Conservation (phyloP, 164 flowering plant genomes). For the Hamamelis virginiana region DNA sequence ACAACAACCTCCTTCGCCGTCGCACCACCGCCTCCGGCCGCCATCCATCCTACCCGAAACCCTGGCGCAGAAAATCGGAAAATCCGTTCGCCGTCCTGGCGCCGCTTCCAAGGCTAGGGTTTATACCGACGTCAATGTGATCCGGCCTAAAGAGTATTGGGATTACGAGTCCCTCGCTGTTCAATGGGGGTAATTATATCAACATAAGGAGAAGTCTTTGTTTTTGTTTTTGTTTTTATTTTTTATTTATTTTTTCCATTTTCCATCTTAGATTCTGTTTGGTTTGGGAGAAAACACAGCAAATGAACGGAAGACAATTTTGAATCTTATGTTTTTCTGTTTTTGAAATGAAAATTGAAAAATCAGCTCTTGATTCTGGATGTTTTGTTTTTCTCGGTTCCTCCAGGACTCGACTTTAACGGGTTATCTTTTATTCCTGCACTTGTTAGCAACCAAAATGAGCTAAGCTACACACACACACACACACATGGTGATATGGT, state of each 20-base stretch:
- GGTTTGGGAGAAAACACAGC: not conserved
- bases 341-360: too few relatives aligned
- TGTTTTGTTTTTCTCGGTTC: too few relatives aligned
- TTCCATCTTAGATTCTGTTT: not conserved
- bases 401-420: too few relatives aligned
- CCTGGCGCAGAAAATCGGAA: slow-evolving; percentile 93
- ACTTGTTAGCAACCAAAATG: too few relatives aligned
- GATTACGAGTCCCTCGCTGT: slow-evolving; percentile 92
- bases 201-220: not conserved
- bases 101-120: slow-evolving; percentile 94
- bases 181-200: slow-evolving; percentile 76
- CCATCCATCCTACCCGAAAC: slow-evolving; percentile 31
- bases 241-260: not conserved
- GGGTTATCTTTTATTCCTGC: too few relatives aligned
- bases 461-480: too few relatives aligned
- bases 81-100: slow-evolving; percentile 81
- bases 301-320: not conserved
- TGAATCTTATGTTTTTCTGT: too few relatives aligned
- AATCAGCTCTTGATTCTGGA: too few relatives aligned
- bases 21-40: slow-evolving; percentile 9
- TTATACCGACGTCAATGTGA: slow-evolving; percentile 76
- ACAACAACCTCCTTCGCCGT: slow-evolving; percentile 6
- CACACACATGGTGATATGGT: too few relatives aligned
- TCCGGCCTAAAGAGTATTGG: slow-evolving; percentile 94
- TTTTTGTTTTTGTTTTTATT: not conserved